phyloP scores from a whole-genome alignment of 768 basidiomycete species.

The Cyclocybe cylindracea region DNA sequence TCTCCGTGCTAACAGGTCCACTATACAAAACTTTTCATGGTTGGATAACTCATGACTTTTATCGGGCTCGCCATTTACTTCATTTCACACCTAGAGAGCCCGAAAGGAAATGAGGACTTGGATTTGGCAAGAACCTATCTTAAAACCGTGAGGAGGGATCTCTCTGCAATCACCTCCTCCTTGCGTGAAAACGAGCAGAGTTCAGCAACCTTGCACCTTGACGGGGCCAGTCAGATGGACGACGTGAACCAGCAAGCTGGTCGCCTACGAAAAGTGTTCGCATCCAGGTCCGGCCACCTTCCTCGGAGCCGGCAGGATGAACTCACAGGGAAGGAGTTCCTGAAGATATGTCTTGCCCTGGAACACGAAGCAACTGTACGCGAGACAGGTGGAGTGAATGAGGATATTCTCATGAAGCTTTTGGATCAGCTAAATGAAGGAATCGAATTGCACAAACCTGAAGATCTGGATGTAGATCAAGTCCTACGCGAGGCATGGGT shows the following conservation, averaged over 20 bases:
- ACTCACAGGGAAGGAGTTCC: background rate
- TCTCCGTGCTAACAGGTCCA: background rate
- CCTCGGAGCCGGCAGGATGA: background rate
- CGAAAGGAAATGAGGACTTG: too few relatives aligned
- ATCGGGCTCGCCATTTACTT: background rate
- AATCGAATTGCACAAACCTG: background rate
- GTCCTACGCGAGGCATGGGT: constrained; percentile 15
- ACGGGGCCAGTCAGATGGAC: too few relatives aligned
- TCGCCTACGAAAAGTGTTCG: background rate
- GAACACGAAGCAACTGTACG: constrained; percentile 6
- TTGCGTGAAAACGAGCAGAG: too few relatives aligned
- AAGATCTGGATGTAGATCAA: constrained; percentile 3
- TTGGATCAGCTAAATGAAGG: constrained; percentile 9
- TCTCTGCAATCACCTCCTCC: too few relatives aligned
- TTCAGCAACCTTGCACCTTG: too few relatives aligned
- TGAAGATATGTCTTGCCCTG: constrained; percentile 8
- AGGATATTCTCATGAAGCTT: constrained; percentile 1
- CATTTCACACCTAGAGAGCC: too few relatives aligned
- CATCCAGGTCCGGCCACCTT: background rate
- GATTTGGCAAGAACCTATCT: too few relatives aligned
- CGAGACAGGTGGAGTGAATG: background rate
- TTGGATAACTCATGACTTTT: background rate
- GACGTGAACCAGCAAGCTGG: background rate
- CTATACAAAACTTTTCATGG: background rate
- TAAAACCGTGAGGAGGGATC: too few relatives aligned